These are phyloP conservation scores for Naganishia liquefaciens DNA, from an alignment of 1,284 basidiomycete genomes.

Conservation along the genomic window DNA sequence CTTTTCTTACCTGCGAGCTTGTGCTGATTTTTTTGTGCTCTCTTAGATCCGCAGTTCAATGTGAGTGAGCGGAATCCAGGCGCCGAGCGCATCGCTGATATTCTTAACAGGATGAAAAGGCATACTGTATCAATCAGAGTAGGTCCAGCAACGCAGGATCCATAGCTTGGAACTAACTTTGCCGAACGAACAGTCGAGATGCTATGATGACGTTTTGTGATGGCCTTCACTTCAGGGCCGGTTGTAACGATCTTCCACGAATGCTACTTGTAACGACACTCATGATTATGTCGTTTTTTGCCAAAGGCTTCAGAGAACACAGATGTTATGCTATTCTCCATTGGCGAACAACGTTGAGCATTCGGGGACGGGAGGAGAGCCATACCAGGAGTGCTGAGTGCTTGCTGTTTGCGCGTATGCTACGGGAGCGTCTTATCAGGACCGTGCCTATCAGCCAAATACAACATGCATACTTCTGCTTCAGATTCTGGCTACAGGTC, in stretches of 20 bases:
- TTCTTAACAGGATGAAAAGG: constrained; percentile 78
- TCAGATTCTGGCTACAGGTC: too few species aligned
- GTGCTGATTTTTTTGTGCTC: neutral
- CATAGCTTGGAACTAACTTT: neutral
- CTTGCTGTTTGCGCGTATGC: too few species aligned
- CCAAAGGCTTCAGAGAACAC: too few species aligned
- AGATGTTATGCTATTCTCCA: too few species aligned
- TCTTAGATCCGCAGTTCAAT: constrained; percentile 86
- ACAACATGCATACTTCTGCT: too few species aligned
- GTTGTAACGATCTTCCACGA: neutral
- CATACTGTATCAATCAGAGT: constrained; percentile 88
- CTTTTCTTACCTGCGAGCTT: constrained; percentile 15
- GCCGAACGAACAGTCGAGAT: constrained; percentile 4
- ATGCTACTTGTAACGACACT: neutral
- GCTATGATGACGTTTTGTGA: neutral
- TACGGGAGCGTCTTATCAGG: too few species aligned
- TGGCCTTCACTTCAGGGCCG: neutral
- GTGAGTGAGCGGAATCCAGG: constrained; percentile 53
- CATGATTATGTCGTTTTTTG: too few species aligned
- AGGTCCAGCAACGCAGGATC: constrained; percentile 34
- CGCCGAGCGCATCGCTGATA: too few species aligned
- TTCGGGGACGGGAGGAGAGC: too few species aligned
- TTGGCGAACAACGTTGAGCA: too few species aligned
- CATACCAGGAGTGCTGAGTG: too few species aligned
- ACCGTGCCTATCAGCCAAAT: too few species aligned